These are phyloP conservation scores for Raphanus hybrid DNA, from an alignment of 441 rosid species.

Conservation along the genomic window DNA sequence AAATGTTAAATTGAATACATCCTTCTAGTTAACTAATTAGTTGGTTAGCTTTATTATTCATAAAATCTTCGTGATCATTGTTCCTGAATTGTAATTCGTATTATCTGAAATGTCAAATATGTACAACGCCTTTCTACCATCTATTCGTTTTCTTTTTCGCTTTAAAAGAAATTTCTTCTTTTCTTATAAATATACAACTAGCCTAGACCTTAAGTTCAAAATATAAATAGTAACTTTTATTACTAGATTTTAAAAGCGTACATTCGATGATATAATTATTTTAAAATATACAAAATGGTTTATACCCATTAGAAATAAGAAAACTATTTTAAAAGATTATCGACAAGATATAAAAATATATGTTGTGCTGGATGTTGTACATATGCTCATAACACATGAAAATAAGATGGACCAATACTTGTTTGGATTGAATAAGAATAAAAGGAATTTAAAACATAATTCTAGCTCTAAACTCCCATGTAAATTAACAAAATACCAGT, in stretches of 20 bases:
- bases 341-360: neutral
- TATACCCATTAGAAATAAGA: neutral
- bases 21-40: slow-evolving; percentile 24
- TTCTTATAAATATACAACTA: neutral
- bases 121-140: slow-evolving; percentile 13
- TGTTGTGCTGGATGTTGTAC: neutral
- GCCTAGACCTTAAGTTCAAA: neutral
- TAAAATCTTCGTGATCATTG: slow-evolving; percentile 17
- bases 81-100: neutral
- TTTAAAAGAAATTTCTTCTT: neutral
- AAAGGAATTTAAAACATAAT: neutral
- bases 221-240: neutral
- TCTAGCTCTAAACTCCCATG: neutral
- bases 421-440: neutral
- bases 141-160: neutral
- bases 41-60: slow-evolving; percentile 31
- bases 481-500: neutral
- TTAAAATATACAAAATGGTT: neutral
- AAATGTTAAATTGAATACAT: too few species aligned
- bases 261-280: neutral
- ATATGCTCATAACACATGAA: neutral
- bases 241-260: neutral
- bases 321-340: neutral
- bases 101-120: slow-evolving; percentile 22
- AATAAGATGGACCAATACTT: neutral